A percentile compares a stretch with the other conserved stretches of the same genome.
Evolutionary conservation across 2,329 filamentous ascomycete species (phyloP).

Genomic region (Trichoderma polysporum): DNA sequence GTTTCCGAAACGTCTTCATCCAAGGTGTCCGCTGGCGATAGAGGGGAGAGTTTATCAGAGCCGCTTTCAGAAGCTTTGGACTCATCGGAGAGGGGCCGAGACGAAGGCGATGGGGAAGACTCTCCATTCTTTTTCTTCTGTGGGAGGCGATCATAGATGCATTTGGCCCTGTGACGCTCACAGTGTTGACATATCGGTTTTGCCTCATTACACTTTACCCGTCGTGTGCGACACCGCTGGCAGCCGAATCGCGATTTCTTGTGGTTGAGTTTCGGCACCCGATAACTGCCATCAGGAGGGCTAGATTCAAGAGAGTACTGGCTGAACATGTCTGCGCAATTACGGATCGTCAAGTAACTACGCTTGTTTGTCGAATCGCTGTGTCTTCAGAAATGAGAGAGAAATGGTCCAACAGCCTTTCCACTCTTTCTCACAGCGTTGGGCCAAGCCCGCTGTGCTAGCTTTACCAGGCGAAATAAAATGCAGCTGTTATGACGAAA

Average conservation of each 20-base stretch:
- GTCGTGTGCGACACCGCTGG: constrained; percentile 24
- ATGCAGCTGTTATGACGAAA: neutral
- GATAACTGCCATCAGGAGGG: constrained; percentile 12
- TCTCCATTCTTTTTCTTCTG: neutral
- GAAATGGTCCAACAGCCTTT: neutral
- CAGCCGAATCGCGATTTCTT: constrained; percentile 26
- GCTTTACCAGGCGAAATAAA: no score
- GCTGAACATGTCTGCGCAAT: constrained; percentile 20
- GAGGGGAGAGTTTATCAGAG: neutral
- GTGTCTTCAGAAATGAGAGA: neutral
- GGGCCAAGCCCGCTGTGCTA: neutral
- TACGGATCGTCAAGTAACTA: neutral
- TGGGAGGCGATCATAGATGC: constrained; percentile 25
- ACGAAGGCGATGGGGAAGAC: constrained; percentile 9
- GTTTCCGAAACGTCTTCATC: constrained; percentile 23
- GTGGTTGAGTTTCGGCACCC: constrained; percentile 24
- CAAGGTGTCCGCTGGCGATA: neutral
- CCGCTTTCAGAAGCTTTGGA: neutral
- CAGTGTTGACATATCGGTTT: constrained; percentile 25
- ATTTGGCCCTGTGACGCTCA: constrained; percentile 20
- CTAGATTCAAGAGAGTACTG: constrained; percentile 17
- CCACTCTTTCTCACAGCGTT: neutral
- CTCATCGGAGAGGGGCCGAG: neutral
- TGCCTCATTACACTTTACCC: constrained; percentile 25
- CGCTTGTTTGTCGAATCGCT: neutral